Percentiles rank a stretch among this genome's conserved stretches.
phyloP scores from a whole-genome alignment of 2,329 filamentous ascomycete species.

The Botryotinia globosa region DNA sequence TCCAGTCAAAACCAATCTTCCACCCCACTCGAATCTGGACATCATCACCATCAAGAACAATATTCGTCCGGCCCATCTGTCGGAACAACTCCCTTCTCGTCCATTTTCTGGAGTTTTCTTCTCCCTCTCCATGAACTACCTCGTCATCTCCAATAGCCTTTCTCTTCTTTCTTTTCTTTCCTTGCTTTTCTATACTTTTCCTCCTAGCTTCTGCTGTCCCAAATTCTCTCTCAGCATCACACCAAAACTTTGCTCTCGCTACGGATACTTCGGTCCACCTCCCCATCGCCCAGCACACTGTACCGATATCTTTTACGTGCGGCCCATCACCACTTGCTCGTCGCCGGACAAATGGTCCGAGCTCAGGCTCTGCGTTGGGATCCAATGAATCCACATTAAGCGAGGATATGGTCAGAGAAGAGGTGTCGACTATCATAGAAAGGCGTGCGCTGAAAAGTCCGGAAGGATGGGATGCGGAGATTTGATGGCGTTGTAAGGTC shows the following conservation, averaged over 20 bases:
- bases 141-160: conserved; percentile 37
- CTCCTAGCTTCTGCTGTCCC: conserved; percentile 38
- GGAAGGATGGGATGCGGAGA: conserved; percentile 48
- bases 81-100: conserved; percentile 50
- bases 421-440: conserved; percentile 57
- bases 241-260: conserved; percentile 63
- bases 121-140: conserved; percentile 34
- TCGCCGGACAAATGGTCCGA: conserved; percentile 48
- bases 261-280: conserved; percentile 64
- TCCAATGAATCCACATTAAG: conserved; percentile 57
- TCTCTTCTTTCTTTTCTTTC: conserved; percentile 27
- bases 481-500: conserved; percentile 53
- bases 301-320: conserved; percentile 55
- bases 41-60: conserved; percentile 38
- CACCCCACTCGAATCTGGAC: conserved; percentile 52
- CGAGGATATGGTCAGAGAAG: conserved; percentile 48
- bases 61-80: conserved; percentile 51
- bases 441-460: conserved; percentile 57
- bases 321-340: conserved; percentile 43
- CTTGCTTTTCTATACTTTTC: conserved; percentile 23
- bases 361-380: conserved; percentile 55
- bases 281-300: conserved; percentile 64
- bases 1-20: conserved; percentile 68
- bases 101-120: conserved; percentile 28
- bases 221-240: conserved; percentile 50